Percentiles rank a stretch among this genome's conserved stretches.
phyloP scores from a whole-genome alignment of 345 rosid genomes.

The Luvunga scandens region DNA sequence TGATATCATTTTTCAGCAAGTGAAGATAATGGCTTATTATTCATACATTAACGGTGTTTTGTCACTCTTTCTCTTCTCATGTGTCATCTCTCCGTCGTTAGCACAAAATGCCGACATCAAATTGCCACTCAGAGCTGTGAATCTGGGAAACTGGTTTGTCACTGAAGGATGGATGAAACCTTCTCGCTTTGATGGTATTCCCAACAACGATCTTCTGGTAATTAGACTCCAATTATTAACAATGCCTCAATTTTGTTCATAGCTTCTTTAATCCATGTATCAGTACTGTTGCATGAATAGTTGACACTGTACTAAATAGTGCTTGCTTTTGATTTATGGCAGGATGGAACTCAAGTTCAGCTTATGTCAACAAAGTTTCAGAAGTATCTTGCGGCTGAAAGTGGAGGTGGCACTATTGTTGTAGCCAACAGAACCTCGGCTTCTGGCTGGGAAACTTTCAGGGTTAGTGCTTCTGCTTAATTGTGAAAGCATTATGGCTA shows the following conservation, averaged over 20 bases:
- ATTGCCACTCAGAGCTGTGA: conserved; percentile 22
- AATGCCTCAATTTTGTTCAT: too few species aligned
- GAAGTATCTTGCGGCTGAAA: conserved; percentile 8
- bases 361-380: conserved; percentile 29
- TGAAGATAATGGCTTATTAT: neutral
- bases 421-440: conserved; percentile 30
- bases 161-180: conserved; percentile 31
- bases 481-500: neutral
- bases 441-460: conserved; percentile 39
- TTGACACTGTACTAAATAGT: neutral
- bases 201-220: conserved; percentile 37
- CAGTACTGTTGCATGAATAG: too few species aligned
- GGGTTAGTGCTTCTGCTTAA: conserved; percentile 12
- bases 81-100: neutral
- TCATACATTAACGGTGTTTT: neutral
- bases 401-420: conserved; percentile 28
- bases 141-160: conserved; percentile 28
- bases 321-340: neutral
- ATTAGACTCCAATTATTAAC: too few species aligned
- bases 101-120: neutral
- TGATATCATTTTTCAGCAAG: neutral
- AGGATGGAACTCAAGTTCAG: conserved; percentile 43
- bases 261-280: too few species aligned
- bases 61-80: neutral
- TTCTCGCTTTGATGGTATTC: conserved; percentile 31